These are phyloP conservation scores for Globisporangium orthogonon DNA, from an alignment of 352 stramenopile species.

Conservation along the genomic window DNA sequence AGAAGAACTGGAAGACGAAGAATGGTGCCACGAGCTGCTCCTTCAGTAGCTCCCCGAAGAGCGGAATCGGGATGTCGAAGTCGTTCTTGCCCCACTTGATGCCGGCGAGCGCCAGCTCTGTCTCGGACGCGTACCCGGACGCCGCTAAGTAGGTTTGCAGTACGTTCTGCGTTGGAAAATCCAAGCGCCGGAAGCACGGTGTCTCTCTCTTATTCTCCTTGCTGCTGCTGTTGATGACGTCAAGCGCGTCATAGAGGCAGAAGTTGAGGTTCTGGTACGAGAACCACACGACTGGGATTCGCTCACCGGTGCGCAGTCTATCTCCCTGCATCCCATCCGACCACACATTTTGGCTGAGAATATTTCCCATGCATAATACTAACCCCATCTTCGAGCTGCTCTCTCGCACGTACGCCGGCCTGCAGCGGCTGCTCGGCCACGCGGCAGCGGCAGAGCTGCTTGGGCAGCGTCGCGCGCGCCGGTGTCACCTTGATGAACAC, in stretches of 20 bases:
- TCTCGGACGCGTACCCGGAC: conserved; percentile 12
- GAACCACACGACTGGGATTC: conserved; percentile 56
- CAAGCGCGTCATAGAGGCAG: conserved; percentile 38
- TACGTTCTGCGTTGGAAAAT: conserved; percentile 30
- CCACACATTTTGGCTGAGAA: too few species aligned
- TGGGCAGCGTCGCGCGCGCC: conserved; percentile 39
- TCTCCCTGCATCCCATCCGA: conserved; percentile 3
- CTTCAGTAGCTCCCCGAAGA: conserved; percentile 79
- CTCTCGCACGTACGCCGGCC: conserved; percentile 4
- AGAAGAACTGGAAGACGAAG: conserved; percentile 96
- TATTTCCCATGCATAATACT: too few species aligned
- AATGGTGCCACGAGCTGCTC: conserved; percentile 95
- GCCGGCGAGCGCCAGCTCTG: conserved; percentile 17
- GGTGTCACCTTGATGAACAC: conserved; percentile 52
- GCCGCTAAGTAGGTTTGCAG: conserved; percentile 19
- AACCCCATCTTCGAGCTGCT: too few species aligned
- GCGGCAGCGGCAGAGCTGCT: conserved; percentile 44
- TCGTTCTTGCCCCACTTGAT: conserved; percentile 63
- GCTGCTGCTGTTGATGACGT: conserved; percentile 14
- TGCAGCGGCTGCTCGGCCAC: conserved; percentile 16
- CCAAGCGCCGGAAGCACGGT: conserved; percentile 32
- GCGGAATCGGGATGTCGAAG: conserved; percentile 84
- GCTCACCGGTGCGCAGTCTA: conserved; percentile 10
- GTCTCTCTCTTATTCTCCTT: background rate
- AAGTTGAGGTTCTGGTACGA: conserved; percentile 79